Percentiles rank a stretch among this genome's conserved stretches.
These are phyloP conservation scores for Auricularia sp. DNA, from an alignment of 768 basidiomycete genomes.

Conservation along the genomic window DNA sequence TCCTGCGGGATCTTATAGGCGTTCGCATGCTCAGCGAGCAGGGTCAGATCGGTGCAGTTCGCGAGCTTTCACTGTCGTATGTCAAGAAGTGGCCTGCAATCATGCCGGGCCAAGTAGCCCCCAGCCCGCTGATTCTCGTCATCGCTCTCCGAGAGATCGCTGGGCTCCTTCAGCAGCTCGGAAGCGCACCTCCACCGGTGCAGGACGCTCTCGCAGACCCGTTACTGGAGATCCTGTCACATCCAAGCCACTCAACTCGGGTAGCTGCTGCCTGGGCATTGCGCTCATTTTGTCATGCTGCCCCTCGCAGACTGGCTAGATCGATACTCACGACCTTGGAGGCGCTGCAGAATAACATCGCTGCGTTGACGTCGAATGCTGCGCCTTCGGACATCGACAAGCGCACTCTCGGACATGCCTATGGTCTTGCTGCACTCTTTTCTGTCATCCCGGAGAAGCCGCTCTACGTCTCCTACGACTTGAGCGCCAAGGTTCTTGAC, in stretches of 20 bases:
- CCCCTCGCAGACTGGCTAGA: constrained; percentile 75
- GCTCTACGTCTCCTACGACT: constrained; percentile 89
- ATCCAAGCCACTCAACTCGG: constrained; percentile 81
- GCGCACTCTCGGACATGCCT: constrained; percentile 77
- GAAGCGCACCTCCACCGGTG: constrained; percentile 83
- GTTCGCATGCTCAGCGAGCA: constrained; percentile 86
- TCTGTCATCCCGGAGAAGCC: constrained; percentile 79
- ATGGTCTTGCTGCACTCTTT: constrained; percentile 80
- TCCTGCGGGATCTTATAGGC: constrained; percentile 80
- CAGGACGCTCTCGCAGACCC: constrained; percentile 86
- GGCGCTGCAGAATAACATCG: constrained; percentile 74
- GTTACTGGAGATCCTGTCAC: constrained; percentile 70
- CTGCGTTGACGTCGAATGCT: constrained; percentile 57
- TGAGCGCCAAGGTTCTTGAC: constrained; percentile 82
- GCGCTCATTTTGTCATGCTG: constrained; percentile 82
- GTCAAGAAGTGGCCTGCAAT: constrained; percentile 88
- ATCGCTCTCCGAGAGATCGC: constrained; percentile 77
- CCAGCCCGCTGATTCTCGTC: constrained; percentile 54
- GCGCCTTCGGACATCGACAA: constrained; percentile 59
- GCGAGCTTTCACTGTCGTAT: constrained; percentile 72
- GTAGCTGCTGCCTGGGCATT: constrained; percentile 81
- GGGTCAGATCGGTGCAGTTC: constrained; percentile 84
- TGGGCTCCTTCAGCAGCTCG: constrained; percentile 76
- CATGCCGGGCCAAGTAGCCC: constrained; percentile 74
- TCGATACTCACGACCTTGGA: constrained; percentile 69